These are phyloP conservation scores for Dactylellina drechsleri DNA, from an alignment of 2,329 filamentous ascomycete genomes.

Conservation along the genomic window DNA sequence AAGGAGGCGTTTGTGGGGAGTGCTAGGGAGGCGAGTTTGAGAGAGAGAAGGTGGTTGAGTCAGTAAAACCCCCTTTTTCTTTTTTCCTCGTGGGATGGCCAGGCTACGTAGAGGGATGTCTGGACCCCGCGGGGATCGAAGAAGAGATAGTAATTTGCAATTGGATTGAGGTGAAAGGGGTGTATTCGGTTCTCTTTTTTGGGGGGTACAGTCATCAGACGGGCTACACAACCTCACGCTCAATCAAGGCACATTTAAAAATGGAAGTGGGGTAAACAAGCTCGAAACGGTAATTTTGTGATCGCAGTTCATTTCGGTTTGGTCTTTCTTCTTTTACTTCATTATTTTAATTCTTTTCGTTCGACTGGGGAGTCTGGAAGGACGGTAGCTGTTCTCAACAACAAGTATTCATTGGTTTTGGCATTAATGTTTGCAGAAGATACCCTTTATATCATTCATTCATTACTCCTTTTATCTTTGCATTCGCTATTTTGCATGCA, in stretches of 20 bases:
- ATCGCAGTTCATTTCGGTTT: too few relatives aligned
- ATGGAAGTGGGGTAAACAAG: too few relatives aligned
- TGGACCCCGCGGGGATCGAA: too few relatives aligned
- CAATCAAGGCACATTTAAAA: too few relatives aligned
- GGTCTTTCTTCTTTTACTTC: conserved; percentile 12
- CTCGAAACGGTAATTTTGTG: too few relatives aligned
- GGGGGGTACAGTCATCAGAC: not conserved
- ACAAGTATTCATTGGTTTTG: conserved; percentile 19
- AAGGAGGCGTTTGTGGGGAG: conserved; percentile 63
- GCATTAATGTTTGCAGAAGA: conserved; percentile 17
- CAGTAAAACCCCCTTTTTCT: conserved; percentile 10
- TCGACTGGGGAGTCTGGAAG: conserved; percentile 33
- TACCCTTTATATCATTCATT: conserved; percentile 30
- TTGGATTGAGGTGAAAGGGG: too few relatives aligned
- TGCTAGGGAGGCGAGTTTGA: conserved; percentile 30
- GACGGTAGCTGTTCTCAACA: conserved; percentile 51
- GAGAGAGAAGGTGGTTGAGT: conserved; percentile 51
- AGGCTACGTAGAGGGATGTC: not conserved
- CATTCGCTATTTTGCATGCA: not conserved
- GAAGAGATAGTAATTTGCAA: too few relatives aligned
- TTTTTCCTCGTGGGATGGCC: not conserved
- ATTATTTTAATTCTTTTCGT: conserved; percentile 9
- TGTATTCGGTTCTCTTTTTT: too few relatives aligned
- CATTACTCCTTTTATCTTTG: not conserved
- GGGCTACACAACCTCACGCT: not conserved